Evolutionary conservation across 495 filamentous ascomycete genomes (phyloP), one percentile per base, ranked within the genome.

Genomic region (Neurospora sp.): DNA sequence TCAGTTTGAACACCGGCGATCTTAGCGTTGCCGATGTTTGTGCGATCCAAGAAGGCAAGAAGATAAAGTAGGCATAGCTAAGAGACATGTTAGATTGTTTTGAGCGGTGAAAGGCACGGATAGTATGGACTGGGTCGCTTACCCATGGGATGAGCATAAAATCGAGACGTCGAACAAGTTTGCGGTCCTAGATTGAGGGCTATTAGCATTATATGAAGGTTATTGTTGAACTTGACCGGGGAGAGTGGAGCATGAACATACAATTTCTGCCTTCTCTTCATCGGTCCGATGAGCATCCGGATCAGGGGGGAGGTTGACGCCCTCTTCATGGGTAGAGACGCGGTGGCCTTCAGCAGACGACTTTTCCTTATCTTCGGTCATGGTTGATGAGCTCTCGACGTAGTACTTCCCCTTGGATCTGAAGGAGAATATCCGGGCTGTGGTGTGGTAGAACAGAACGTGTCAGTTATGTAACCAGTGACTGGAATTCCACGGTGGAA

Each of bases 21-120:
- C 77, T 93, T 94, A 10, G 94, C 94, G 83, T 97, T 97, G 72
- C 94, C 94, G 71, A 96, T 93, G 79, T 92, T 93, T 37, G 89
- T 89, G 69, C 94, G 87, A 80, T 96, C 94, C 38, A 97, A 86
- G 79, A 97, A 97, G 31, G 91, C 91, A 24, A 92, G 86, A 10
- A 97, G 87, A 78, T 97, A 98, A 36, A 97, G 88, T 38, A 97
- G 84, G 78, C 90, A 92, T 28, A 96, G 88, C 87, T 88, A 70
- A 0, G n/a, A 17, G 39, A 48, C 43, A 3, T 28, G 70, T 74
- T 13, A 73, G 70, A 28, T 70, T 4, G 40, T 34, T 59, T 11
- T 39, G 17, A 15, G 17, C n/a, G 19, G 11, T 2, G 3, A 39
- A 24, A 4, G 31, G 19, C 13, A 28, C 19, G n/a, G 6, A 39